Conservation (phyloP, 768 basidiomycete species). For the Serendipita sp. region DNA sequence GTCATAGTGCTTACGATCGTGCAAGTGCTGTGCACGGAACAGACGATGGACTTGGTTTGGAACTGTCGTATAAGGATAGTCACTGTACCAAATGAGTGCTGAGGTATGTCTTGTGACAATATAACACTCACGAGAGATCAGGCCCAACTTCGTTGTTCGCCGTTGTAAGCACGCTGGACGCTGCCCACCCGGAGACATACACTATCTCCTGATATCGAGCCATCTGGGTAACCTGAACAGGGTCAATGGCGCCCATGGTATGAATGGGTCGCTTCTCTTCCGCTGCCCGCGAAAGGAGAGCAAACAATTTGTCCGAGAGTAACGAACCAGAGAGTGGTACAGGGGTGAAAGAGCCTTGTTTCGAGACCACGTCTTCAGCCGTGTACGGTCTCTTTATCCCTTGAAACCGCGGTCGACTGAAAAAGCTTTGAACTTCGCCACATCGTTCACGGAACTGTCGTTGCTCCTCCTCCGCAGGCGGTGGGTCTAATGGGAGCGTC, state of each 20-base stretch:
- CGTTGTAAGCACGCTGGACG: slow-evolving; percentile 72
- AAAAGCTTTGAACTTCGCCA: slow-evolving; percentile 55
- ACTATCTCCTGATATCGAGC: slow-evolving; percentile 70
- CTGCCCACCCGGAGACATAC: slow-evolving; percentile 89
- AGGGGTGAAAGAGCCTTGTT: slow-evolving; percentile 77
- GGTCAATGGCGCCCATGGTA: slow-evolving; percentile 88
- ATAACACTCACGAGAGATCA: slow-evolving; percentile 56
- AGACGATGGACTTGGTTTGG: slow-evolving; percentile 89
- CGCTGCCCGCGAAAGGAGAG: slow-evolving; percentile 44
- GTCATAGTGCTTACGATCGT: slow-evolving; percentile 87
- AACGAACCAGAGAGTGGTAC: slow-evolving; percentile 58
- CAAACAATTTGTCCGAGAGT: slow-evolving; percentile 77
- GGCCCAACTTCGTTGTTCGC: slow-evolving; percentile 86
- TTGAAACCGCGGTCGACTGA: slow-evolving; percentile 55
- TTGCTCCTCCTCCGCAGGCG: slow-evolving; percentile 39
- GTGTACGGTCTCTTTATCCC: slow-evolving; percentile 65
- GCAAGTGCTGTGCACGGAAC: slow-evolving; percentile 80
- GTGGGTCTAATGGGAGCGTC: slow-evolving; percentile 34
- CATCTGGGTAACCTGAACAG: slow-evolving; percentile 92
- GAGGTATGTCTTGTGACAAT: background rate
- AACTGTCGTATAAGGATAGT: slow-evolving; percentile 92
- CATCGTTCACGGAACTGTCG: slow-evolving; percentile 44
- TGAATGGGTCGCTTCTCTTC: slow-evolving; percentile 56
- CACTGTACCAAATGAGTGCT: slow-evolving; percentile 28
- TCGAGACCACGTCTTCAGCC: slow-evolving; percentile 62